Evolutionary conservation across 1,284 basidiomycete species (phyloP).

Genomic region (Serendipita sp.): DNA sequence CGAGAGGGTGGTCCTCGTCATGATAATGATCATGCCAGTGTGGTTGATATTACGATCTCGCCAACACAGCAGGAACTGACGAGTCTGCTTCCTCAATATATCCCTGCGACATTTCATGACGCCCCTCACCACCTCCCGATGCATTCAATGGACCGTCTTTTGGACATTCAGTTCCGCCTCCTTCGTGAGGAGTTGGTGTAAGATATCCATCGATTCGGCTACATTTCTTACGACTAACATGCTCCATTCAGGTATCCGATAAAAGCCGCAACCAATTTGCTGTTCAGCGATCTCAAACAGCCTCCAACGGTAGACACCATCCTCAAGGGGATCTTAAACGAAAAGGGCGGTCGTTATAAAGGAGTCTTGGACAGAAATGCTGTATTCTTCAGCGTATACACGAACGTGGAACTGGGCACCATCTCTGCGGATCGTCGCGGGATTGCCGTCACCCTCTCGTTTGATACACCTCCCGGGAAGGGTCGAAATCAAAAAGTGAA

Average conservation of each 20-base stretch:
- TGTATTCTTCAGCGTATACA: conserved; percentile 44
- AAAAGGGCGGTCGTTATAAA: conserved; percentile 18
- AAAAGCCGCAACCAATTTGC: conserved; percentile 21
- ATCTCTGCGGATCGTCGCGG: conserved; percentile 30
- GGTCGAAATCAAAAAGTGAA: conserved; percentile 9
- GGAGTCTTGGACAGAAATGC: conserved; percentile 24
- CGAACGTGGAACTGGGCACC: conserved; percentile 28
- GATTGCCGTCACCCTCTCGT: conserved; percentile 28
- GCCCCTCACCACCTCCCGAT: conserved; percentile 45
- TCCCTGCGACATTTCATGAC: conserved; percentile 40
- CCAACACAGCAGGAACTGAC: conserved; percentile 50
- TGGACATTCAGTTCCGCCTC: conserved; percentile 58
- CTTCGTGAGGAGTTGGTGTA: conserved; percentile 54
- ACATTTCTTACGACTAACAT: background rate
- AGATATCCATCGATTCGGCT: conserved; percentile 15
- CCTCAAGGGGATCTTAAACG: conserved; percentile 18
- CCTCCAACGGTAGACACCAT: background rate
- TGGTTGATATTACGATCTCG: conserved; percentile 42
- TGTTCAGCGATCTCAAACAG: conserved; percentile 23
- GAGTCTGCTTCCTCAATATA: conserved; percentile 30
- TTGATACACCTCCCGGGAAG: conserved; percentile 38
- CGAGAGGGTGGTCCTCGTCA: conserved; percentile 41
- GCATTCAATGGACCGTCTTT: conserved; percentile 42
- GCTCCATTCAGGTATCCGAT: conserved; percentile 19
- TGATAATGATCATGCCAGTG: conserved; percentile 46